Conservation (phyloP, 768 basidiomycete genomes). For the Postia placenta region DNA sequence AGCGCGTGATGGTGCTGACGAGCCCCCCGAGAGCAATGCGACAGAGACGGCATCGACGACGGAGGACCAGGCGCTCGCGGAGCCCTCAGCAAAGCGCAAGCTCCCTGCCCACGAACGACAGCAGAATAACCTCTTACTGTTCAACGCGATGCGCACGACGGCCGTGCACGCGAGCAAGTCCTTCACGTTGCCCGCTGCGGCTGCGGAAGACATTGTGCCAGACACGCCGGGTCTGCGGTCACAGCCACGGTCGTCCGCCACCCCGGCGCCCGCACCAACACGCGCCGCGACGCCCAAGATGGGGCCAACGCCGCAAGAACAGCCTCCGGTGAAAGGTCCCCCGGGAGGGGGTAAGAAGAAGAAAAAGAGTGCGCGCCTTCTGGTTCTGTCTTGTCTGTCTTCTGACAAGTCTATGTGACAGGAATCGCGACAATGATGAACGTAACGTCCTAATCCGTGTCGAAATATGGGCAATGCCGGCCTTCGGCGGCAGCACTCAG, state of each 20-base stretch:
- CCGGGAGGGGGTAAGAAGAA: constrained; percentile 66
- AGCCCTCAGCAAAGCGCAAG: constrained; percentile 20
- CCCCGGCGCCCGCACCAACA: constrained; percentile 21
- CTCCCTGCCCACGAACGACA: constrained; percentile 24
- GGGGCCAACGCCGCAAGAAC: constrained; percentile 40
- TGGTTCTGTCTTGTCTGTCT: neutral
- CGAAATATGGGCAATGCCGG: no score
- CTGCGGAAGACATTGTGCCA: constrained; percentile 22
- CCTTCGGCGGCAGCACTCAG: neutral
- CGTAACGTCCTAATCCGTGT: no score
- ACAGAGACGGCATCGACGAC: constrained; percentile 8
- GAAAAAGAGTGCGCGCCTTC: constrained; percentile 56
- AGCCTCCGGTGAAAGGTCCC: constrained; percentile 33
- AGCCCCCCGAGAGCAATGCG: no score
- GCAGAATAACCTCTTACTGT: constrained; percentile 62
- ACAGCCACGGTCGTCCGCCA: constrained; percentile 27
- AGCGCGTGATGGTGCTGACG: constrained; percentile 25
- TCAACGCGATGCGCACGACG: constrained; percentile 77
- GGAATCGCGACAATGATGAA: constrained; percentile 1
- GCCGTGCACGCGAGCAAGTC: constrained; percentile 60
- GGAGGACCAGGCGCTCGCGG: constrained; percentile 12
- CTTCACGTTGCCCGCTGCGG: constrained; percentile 35
- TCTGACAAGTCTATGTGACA: neutral
- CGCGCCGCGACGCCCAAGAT: constrained; percentile 26
- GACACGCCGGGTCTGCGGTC: constrained; percentile 21